phyloP scores from a whole-genome alignment of 2,329 filamentous ascomycete genomes.

The Verticillium zaregamsianum region DNA sequence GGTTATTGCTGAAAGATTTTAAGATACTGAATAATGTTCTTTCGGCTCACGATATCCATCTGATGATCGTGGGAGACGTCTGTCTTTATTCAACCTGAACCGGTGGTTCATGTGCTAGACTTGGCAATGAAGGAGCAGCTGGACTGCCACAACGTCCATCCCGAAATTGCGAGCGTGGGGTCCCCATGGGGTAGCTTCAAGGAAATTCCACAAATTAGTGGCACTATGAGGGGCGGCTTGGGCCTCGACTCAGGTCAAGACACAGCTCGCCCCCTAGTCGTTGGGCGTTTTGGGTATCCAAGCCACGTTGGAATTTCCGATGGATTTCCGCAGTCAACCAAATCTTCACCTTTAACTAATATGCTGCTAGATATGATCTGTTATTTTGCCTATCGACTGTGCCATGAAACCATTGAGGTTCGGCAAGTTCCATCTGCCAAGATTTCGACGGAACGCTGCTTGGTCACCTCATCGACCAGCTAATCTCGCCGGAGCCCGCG shows the following conservation, averaged over 20 bases:
- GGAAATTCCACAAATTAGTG: neutral
- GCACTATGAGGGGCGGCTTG: neutral
- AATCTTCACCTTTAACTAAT: neutral
- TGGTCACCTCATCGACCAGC: no score
- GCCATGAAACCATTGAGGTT: neutral
- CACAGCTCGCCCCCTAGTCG: neutral
- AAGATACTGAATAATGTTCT: neutral
- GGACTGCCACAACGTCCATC: neutral
- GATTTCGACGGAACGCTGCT: neutral
- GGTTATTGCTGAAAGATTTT: neutral
- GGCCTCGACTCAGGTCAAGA: neutral
- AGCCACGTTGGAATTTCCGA: slow-evolving; percentile 1
- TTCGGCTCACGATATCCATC: neutral
- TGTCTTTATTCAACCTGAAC: neutral
- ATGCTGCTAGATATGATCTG: neutral
- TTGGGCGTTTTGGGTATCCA: neutral
- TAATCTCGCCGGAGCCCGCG: neutral
- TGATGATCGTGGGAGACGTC: neutral
- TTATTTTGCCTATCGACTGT: neutral
- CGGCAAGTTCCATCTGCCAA: neutral
- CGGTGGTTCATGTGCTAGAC: neutral
- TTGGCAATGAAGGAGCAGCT: neutral
- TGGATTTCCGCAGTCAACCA: neutral
- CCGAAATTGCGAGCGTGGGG: neutral
- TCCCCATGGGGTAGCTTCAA: neutral